Base-by-base conservation (phyloP, 768 basidiomycete species). In the Amyloporia xantha region DNA sequence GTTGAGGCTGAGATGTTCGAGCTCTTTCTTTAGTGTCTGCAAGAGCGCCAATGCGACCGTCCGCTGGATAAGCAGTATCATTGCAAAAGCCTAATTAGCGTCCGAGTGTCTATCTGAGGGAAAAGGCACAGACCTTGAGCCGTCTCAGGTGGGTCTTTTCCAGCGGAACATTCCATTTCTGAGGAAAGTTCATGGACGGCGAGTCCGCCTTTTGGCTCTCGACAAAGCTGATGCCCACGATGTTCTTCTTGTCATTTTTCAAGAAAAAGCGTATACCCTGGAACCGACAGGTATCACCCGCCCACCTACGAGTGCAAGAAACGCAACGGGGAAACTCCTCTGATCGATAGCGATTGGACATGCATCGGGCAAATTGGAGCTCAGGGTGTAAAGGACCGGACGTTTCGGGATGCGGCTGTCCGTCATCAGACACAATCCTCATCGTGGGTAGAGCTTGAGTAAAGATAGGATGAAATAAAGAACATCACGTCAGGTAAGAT, bases 271-370 rank as follows among this genome's bases (percentile, higher is more conserved):
- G 79, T 54, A 91, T 85, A n/a, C 81, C 80, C 62, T 90, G 88
- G 66, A 91, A 91, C 21, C 88, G 81, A 60, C 88, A 91, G 2
- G 86, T 89, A 61, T 91, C 88, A 35, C 88, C 87, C 1, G 86
- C 86, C 87, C 88, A 90, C 20, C 88, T 82, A 36, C 88, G 82
- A 27, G 84, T 89, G 63, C 88, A 91, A 2, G 86, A 84, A 28
- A 90, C 84, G 58, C 88, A 91, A 12, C 84, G 81, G 35, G 87
- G 84, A 64, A 89, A 86, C 44, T 75, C 71, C 54, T 88, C 85
- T 38, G 71, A 67, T 53, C 77, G 78, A 62, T 89, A 90, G 41
- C 84, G 76, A 57, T 80, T 84, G 0, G 87, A 88, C 88, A 91
- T 91, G 68, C 88, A 91, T 4, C 88, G 77, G 2, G 86, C 82